Conservation (phyloP, 768 basidiomycete genomes). For the Termitomyces sp. region DNA sequence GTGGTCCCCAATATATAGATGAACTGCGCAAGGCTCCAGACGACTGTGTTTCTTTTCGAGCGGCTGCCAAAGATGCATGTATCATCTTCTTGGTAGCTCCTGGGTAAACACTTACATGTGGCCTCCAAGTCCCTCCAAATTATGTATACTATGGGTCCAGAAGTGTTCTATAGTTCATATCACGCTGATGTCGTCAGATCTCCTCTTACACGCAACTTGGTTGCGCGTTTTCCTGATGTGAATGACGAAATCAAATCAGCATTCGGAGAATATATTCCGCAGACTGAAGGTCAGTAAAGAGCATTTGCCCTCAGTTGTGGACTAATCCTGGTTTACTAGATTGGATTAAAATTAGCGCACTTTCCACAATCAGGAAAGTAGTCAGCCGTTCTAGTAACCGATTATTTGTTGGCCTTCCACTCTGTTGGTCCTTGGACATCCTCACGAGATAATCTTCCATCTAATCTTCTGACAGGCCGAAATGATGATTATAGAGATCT, state of each 20-base stretch:
- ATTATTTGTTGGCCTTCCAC: slow-evolving; percentile 38
- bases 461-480: slow-evolving; percentile 24
- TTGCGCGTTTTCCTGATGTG: slow-evolving; percentile 29
- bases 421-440: slow-evolving; percentile 26
- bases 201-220: slow-evolving; percentile 32
- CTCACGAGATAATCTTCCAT: neutral
- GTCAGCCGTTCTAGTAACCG: slow-evolving; percentile 35
- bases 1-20: slow-evolving; percentile 36
- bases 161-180: slow-evolving; percentile 21
- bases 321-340: slow-evolving; percentile 16
- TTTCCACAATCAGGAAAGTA: slow-evolving; percentile 25
- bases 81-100: neutral
- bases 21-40: slow-evolving; percentile 39
- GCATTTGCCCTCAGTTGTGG: neutral
- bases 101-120: neutral
- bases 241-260: slow-evolving; percentile 37
- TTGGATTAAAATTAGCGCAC: slow-evolving; percentile 25
- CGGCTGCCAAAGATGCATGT: slow-evolving; percentile 22
- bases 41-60: slow-evolving; percentile 23
- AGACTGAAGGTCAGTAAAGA: slow-evolving; percentile 18
- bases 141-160: slow-evolving; percentile 30
- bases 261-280: slow-evolving; percentile 32
- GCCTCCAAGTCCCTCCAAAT: slow-evolving; percentile 26
- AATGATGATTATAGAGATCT: slow-evolving; percentile 33
- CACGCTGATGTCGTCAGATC: slow-evolving; percentile 26